These are phyloP conservation scores for Firmiana major DNA, from an alignment of 345 rosid genomes.

Conservation along the genomic window DNA sequence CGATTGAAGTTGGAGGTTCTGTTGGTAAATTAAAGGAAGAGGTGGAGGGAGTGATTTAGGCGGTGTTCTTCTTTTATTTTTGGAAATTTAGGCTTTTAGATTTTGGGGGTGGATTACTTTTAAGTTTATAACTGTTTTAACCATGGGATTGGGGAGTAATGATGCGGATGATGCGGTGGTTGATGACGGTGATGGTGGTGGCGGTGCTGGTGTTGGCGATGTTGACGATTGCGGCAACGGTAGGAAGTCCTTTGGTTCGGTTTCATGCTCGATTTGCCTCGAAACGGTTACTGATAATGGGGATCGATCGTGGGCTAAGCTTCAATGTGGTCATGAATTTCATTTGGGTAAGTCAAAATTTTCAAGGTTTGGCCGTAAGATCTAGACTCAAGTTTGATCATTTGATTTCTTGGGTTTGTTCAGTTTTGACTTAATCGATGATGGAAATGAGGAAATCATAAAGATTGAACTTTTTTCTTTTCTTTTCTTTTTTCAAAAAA, in stretches of 20 bases:
- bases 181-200: constrained; percentile 50
- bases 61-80: not conserved
- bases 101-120: constrained; percentile 9
- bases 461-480: constrained; percentile 13
- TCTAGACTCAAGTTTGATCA: constrained; percentile 17
- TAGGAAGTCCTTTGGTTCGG: constrained; percentile 51
- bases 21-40: not conserved
- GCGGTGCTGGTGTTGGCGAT: not conserved
- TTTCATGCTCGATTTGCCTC: constrained; percentile 96
- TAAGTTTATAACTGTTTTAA: constrained; percentile 4
- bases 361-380: constrained; percentile 15
- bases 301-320: constrained; percentile 97
- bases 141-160: constrained; percentile 76
- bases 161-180: constrained; percentile 40
- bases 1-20: not conserved
- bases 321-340: constrained; percentile 92
- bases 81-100: constrained; percentile 22
- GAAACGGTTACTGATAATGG: constrained; percentile 68
- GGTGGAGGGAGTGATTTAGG: not conserved
- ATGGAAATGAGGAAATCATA: not conserved
- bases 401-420: not conserved
- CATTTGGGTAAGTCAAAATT: constrained; percentile 65
- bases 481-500: not conserved
- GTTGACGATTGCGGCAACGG: constrained; percentile 35
- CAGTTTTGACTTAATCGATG: not conserved